These are phyloP conservation scores for Pseudonitzschia delicatissima DNA, from an alignment of 108 stramenopile genomes.

Conservation along the genomic window DNA sequence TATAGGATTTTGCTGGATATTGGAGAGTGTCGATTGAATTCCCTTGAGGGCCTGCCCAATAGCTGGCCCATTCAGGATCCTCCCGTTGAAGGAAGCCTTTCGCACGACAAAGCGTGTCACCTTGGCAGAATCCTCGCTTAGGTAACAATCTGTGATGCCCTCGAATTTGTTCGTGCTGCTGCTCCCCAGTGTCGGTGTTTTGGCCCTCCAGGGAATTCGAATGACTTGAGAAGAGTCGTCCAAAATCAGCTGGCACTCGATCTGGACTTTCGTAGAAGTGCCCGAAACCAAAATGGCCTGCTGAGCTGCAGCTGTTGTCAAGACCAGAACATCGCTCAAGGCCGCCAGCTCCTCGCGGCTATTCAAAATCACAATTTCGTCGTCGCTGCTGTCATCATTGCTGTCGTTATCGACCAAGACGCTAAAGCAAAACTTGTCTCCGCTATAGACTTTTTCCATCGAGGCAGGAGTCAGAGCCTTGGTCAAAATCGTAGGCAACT, in stretches of 20 bases:
- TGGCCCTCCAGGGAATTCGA: constrained; percentile 26
- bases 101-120: constrained; percentile 1
- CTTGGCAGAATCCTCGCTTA: neutral
- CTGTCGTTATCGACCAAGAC: constrained; percentile 1
- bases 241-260: constrained; percentile 17
- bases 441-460: constrained; percentile 7
- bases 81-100: constrained; percentile 21
- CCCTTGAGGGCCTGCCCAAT: constrained; percentile 22
- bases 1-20: constrained; percentile 22
- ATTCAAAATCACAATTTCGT: constrained; percentile 4
- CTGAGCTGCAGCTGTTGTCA: constrained; percentile 21
- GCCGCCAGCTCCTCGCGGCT: constrained; percentile 24
- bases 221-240: constrained; percentile 13
- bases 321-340: constrained; percentile 31
- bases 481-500: constrained; percentile 25
- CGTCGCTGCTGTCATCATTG: neutral
- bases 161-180: neutral
- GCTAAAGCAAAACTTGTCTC: neutral
- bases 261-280: neutral
- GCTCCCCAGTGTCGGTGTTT: constrained; percentile 1
- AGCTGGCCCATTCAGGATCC: constrained; percentile 18
- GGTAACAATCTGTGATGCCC: constrained; percentile 14
- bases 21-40: constrained; percentile 17
- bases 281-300: constrained; percentile 9
- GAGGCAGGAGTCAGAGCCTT: constrained; percentile 15